phyloP scores from a whole-genome alignment of 2,329 filamentous ascomycete genomes.

The Trichoderma polysporum region DNA sequence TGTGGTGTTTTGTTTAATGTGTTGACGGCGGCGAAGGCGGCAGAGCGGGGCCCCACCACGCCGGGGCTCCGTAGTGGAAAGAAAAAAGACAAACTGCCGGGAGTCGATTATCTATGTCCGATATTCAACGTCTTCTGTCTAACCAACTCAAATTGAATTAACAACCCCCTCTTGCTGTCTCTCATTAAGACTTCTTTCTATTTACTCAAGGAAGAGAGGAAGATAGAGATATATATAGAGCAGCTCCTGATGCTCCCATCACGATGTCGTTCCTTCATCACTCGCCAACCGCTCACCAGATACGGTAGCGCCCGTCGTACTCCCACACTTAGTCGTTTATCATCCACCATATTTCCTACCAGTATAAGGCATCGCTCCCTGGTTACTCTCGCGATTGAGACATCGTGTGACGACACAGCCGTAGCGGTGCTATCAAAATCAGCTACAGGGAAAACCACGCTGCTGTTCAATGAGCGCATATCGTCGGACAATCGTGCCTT shows the following conservation, averaged over 20 bases:
- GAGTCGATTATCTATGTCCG: background rate
- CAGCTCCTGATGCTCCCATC: background rate
- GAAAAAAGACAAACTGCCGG: background rate
- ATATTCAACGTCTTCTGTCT: no score
- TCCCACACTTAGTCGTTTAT: background rate
- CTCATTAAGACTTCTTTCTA: background rate
- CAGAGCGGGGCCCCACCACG: background rate
- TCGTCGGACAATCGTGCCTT: conserved; percentile 76
- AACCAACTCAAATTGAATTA: background rate
- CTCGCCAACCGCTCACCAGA: background rate
- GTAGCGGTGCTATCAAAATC: conserved; percentile 73
- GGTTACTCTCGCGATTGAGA: conserved; percentile 72
- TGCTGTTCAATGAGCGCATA: conserved; percentile 78
- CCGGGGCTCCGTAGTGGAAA: conserved; percentile 1
- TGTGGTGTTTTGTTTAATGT: background rate
- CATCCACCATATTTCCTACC: background rate
- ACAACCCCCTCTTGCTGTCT: no score
- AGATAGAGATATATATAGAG: background rate
- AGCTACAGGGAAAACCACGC: conserved; percentile 45
- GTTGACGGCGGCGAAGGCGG: background rate
- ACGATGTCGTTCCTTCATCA: background rate
- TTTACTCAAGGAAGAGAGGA: background rate
- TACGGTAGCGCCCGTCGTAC: background rate
- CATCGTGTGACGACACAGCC: conserved; percentile 89
- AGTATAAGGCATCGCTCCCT: conserved; percentile 34